Evolutionary conservation across 1,139 yeast species (phyloP).

Genomic region (Dujonia santamariae): DNA sequence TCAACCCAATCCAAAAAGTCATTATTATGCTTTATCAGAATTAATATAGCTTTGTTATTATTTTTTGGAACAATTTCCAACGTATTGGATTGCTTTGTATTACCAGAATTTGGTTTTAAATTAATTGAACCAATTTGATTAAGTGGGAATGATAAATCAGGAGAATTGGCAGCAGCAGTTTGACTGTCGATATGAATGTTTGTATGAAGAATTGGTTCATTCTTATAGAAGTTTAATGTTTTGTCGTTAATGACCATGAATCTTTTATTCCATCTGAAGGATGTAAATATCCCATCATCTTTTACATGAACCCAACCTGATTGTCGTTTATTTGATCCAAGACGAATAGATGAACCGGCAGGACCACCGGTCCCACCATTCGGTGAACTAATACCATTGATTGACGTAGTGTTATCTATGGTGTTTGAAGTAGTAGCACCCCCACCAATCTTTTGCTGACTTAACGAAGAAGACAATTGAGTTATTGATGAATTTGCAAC

Average conservation of each 20-base stretch:
- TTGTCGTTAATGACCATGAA: conserved; percentile 75
- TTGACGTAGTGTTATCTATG: conserved; percentile 3
- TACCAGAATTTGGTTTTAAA: conserved; percentile 39
- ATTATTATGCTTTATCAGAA: conserved; percentile 73
- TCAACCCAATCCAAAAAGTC: conserved; percentile 92
- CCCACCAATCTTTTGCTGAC: background rate
- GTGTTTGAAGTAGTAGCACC: background rate
- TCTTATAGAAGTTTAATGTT: conserved; percentile 71
- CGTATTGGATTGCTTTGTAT: conserved; percentile 62
- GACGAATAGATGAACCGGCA: conserved; percentile 16
- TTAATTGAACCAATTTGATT: conserved; percentile 38
- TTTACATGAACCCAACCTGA: conserved; percentile 88
- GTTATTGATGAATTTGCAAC: conserved; percentile 1
- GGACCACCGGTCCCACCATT: conserved; percentile 3
- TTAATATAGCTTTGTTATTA: conserved; percentile 61
- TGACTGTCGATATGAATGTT: conserved; percentile 11
- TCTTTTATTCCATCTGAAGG: conserved; percentile 90
- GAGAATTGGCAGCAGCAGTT: conserved; percentile 18
- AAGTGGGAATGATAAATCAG: conserved; percentile 42
- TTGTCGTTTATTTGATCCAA: conserved; percentile 32
- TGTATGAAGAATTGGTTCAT: conserved; percentile 39
- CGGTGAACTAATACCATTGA: conserved; percentile 3
- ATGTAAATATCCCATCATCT: conserved; percentile 79
- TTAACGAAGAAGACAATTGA: background rate
- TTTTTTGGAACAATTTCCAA: conserved; percentile 73